A percentile compares a stretch with the other conserved stretches of the same genome.
phyloP scores from a whole-genome alignment of 1,284 basidiomycete species.

The Singerocomus inundabilis region DNA sequence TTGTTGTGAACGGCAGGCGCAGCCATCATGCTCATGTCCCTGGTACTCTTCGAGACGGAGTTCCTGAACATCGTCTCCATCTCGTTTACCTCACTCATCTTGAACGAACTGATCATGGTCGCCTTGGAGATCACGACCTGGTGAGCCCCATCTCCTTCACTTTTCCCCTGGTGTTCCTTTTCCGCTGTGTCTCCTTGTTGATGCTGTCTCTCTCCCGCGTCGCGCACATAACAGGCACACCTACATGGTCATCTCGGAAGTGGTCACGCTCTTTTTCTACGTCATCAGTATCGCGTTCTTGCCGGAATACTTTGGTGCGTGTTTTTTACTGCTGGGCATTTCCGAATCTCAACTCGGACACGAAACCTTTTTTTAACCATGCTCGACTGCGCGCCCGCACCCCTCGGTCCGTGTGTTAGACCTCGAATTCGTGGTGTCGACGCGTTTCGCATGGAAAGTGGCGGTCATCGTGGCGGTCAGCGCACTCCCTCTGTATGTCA shows the following conservation, averaged over 20 bases:
- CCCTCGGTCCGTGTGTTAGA: constrained; percentile 48
- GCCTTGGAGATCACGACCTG: constrained; percentile 97
- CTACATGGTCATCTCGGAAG: constrained; percentile 94
- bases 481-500: constrained; percentile 86
- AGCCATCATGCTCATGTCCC: constrained; percentile 97
- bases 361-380: too few species aligned
- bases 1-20: constrained; percentile 55
- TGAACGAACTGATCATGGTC: constrained; percentile 99
- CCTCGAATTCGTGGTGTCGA: constrained; percentile 87
- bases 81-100: constrained; percentile 92
- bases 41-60: constrained; percentile 95
- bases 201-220: too few species aligned
- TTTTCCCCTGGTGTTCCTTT: too few species aligned
- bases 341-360: too few species aligned
- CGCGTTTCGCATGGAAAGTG: constrained; percentile 93
- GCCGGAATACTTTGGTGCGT: constrained; percentile 94
- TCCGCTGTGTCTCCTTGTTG: not conserved
- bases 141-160: constrained; percentile 41
- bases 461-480: constrained; percentile 93
- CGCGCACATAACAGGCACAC: constrained; percentile 65
- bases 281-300: constrained; percentile 90
- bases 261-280: constrained; percentile 88
- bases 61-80: constrained; percentile 98
- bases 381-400: too few species aligned
- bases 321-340: not conserved